Evolutionary conservation across 2,329 filamentous ascomycete species (phyloP).

Genomic region (Colletotrichum sp.): DNA sequence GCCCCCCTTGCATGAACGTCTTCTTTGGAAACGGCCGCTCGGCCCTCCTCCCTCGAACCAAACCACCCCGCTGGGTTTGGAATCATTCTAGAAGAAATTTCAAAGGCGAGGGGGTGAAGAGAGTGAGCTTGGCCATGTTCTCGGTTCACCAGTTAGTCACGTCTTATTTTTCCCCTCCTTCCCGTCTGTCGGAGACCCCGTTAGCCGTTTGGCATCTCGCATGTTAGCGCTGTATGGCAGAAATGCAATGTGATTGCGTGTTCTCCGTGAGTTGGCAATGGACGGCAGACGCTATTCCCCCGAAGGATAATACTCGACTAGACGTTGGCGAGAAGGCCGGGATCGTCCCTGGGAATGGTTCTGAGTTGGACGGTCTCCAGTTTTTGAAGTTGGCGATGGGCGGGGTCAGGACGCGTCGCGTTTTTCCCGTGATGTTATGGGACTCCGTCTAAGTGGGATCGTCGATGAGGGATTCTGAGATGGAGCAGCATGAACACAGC

Average conservation of each 20-base stretch:
- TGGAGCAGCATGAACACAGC: not conserved
- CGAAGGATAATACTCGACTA: not conserved
- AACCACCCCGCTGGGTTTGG: not conserved
- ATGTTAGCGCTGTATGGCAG: not conserved
- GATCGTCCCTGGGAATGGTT: slow-evolving; percentile 3
- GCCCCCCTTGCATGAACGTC: not conserved
- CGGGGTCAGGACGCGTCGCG: slow-evolving; percentile 5
- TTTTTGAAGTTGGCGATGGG: not conserved
- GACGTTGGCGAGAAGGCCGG: not conserved
- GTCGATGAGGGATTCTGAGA: not conserved
- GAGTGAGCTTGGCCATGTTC: not conserved
- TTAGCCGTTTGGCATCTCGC: not conserved
- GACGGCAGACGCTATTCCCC: not conserved
- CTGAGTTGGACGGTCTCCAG: not conserved
- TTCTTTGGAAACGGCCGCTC: not conserved
- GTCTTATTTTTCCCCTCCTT: not conserved
- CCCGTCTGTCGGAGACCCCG: not conserved
- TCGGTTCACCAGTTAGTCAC: not conserved
- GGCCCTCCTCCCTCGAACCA: not conserved
- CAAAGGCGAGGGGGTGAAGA: not conserved
- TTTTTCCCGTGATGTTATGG: slow-evolving; percentile 2
- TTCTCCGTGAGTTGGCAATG: not conserved
- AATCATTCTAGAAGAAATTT: slow-evolving; percentile 4
- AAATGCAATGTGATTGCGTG: not conserved
- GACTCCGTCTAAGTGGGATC: not conserved